Evolutionary conservation across 345 rosid genomes (phyloP).

Genomic region (Triadica sebifera): DNA sequence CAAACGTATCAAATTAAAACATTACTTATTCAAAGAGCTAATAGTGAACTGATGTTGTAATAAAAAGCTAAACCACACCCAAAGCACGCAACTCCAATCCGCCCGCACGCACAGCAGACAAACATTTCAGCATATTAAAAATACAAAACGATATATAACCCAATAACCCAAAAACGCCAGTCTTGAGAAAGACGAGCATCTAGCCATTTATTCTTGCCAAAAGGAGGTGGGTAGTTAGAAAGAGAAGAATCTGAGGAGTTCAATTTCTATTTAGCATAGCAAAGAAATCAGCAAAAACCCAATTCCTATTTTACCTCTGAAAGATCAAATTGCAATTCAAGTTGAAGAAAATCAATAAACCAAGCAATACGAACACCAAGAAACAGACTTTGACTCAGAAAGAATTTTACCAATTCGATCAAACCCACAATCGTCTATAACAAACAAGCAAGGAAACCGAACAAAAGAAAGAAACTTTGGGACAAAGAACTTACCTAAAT

Average conservation of each 20-base stretch:
- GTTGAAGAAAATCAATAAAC: neutral
- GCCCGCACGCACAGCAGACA: neutral
- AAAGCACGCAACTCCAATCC: neutral
- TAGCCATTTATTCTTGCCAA: neutral
- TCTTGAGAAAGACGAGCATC: neutral
- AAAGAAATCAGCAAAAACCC: neutral
- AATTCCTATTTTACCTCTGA: neutral
- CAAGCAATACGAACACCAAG: neutral
- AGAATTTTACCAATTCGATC: neutral
- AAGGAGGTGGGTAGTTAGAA: neutral
- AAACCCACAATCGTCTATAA: neutral
- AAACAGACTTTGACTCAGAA: neutral
- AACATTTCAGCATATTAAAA: neutral
- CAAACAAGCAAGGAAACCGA: neutral
- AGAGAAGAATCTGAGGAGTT: neutral
- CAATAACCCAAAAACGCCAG: neutral
- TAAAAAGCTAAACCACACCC: neutral
- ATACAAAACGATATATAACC: neutral
- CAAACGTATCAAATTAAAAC: neutral
- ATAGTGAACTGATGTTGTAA: neutral
- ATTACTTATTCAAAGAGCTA: neutral
- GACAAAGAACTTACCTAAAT: neutral
- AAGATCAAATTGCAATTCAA: constrained; percentile 6
- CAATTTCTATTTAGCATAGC: neutral
- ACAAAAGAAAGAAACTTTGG: constrained; percentile 1